These are phyloP conservation scores for Aspergillus funiculosus DNA, from an alignment of 495 filamentous ascomycete species.

Conservation along the genomic window DNA sequence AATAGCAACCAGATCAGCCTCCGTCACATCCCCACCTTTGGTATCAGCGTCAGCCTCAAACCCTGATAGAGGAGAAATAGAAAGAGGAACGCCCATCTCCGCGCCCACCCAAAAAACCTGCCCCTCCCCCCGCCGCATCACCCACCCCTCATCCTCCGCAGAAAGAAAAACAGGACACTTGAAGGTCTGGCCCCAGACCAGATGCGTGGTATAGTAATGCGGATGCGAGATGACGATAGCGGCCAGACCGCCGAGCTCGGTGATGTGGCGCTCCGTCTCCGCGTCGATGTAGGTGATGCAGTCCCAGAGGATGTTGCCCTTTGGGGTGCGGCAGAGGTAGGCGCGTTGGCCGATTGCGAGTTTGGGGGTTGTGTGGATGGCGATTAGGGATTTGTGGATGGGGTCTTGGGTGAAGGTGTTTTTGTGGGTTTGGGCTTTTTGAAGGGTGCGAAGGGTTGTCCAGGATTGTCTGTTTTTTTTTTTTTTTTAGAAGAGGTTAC, in stretches of 20 bases:
- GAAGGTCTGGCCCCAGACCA: constrained; percentile 61
- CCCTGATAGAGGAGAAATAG: not conserved
- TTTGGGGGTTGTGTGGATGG: constrained; percentile 23
- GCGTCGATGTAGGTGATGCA: constrained; percentile 59
- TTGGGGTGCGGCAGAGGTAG: constrained; percentile 53
- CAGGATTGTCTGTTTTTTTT: constrained; percentile 21
- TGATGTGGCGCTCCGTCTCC: constrained; percentile 47
- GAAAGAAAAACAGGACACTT: constrained; percentile 58
- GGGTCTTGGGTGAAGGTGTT: constrained; percentile 24
- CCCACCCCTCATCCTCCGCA: constrained; percentile 58
- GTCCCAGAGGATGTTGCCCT: constrained; percentile 71
- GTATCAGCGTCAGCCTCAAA: not conserved
- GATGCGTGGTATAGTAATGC: constrained; percentile 68
- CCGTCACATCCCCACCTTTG: constrained; percentile 11
- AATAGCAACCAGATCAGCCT: constrained; percentile 52
- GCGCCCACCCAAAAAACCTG: constrained; percentile 17
- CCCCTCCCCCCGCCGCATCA: constrained; percentile 31
- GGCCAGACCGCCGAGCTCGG: constrained; percentile 51
- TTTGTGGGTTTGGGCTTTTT: constrained; percentile 11
- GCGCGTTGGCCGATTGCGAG: constrained; percentile 69
- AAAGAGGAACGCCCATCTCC: not conserved
- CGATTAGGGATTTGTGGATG: constrained; percentile 13
- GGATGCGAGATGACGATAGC: constrained; percentile 76
- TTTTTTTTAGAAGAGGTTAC: constrained; percentile 29
- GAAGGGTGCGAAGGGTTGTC: constrained; percentile 24